phyloP scores from a whole-genome alignment of 169 alveolate genomes.

The Cryptosporidium ryanae region DNA sequence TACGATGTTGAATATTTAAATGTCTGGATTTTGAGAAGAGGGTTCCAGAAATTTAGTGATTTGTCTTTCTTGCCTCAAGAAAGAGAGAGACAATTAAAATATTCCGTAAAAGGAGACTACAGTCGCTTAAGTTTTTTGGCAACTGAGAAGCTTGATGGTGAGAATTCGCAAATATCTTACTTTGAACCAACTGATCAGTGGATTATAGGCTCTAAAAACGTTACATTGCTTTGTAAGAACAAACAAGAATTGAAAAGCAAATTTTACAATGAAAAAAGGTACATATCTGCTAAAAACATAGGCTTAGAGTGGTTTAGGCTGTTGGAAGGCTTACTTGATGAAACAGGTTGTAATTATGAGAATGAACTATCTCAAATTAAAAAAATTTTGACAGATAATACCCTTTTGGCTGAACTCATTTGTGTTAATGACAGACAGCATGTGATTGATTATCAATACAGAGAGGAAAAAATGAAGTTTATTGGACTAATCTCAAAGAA shows the following conservation, averaged over 20 bases:
- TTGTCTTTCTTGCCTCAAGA: background rate
- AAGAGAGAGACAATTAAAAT: conserved; percentile 5
- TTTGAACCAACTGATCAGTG: conserved; percentile 58
- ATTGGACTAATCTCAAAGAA: conserved; percentile 42
- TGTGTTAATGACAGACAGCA: conserved; percentile 46
- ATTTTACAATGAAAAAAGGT: conserved; percentile 7
- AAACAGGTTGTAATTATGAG: background rate
- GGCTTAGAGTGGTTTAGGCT: conserved; percentile 32
- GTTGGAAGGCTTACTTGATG: conserved; percentile 12
- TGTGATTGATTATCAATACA: conserved; percentile 10
- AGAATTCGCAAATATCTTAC: conserved; percentile 56
- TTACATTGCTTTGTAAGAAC: conserved; percentile 55
- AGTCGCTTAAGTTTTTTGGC: background rate
- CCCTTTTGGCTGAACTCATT: conserved; percentile 32
- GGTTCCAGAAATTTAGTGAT: conserved; percentile 41
- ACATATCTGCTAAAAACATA: conserved; percentile 17
- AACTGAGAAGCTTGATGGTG: conserved; percentile 69
- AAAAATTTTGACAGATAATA: background rate
- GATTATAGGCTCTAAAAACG: conserved; percentile 68
- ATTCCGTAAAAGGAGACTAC: background rate
- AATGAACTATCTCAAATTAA: background rate
- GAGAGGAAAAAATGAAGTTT: conserved; percentile 10
- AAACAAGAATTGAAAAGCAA: background rate
- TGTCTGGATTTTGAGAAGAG: conserved; percentile 42
- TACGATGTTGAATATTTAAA: conserved; percentile 6